These are phyloP conservation scores for Pleurotus eryngii DNA, from an alignment of 768 basidiomycete genomes.

Conservation along the genomic window DNA sequence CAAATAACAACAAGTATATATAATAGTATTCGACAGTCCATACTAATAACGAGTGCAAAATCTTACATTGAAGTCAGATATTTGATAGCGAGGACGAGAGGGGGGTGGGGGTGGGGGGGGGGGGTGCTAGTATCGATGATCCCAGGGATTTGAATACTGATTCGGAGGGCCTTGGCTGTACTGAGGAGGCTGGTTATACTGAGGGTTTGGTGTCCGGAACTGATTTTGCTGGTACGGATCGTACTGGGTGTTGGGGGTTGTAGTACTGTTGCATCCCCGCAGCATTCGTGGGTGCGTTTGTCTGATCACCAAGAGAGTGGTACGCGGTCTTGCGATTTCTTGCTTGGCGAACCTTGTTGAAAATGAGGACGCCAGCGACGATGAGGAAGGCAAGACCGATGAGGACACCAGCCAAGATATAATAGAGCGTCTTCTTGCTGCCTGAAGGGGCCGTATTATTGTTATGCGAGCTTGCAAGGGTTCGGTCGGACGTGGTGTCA, in stretches of 20 bases:
- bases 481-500: constrained; percentile 2
- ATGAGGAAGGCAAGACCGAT: constrained; percentile 1
- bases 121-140: constrained; percentile 2
- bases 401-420: constrained; percentile 2
- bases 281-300: neutral
- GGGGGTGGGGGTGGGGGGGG: too few relatives aligned
- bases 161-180: neutral
- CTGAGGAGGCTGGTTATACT: neutral
- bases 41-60: too few relatives aligned
- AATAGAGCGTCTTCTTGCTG: neutral
- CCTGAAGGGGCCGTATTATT: neutral
- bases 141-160: constrained; percentile 6
- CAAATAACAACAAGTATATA: too few relatives aligned
- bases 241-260: constrained; percentile 6
- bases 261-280: constrained; percentile 1
- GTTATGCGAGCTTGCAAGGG: neutral
- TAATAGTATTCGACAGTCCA: too few relatives aligned
- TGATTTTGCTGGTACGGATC: constrained; percentile 1
- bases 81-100: too few relatives aligned
- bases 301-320: neutral
- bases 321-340: neutral
- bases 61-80: too few relatives aligned
- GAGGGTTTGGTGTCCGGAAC: neutral
- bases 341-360: neutral
- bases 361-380: neutral